A percentile compares a stretch with the other conserved stretches of the same genome.
These are phyloP conservation scores for Monilinia laxa DNA, from an alignment of 2,329 filamentous ascomycete genomes.

Conservation along the genomic window DNA sequence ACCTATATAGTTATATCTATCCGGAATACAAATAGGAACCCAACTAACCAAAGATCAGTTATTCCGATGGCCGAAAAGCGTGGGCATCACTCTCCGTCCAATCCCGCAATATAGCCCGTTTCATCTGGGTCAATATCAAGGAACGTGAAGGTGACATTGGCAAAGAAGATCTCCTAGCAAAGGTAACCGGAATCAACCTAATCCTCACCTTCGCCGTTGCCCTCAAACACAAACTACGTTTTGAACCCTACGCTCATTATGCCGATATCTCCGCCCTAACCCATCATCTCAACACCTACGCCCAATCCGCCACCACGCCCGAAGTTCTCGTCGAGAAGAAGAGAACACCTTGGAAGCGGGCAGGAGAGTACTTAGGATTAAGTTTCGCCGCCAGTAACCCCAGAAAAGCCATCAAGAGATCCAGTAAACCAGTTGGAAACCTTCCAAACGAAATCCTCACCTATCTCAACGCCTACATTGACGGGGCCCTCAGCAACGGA, in stretches of 20 bases:
- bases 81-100: slow-evolving; percentile 63
- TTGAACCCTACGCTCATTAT: slow-evolving; percentile 78
- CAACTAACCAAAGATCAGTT: slow-evolving; percentile 38
- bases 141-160: slow-evolving; percentile 58
- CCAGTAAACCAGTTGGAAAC: slow-evolving; percentile 72
- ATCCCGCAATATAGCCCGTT: slow-evolving; percentile 66
- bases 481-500: slow-evolving; percentile 37
- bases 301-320: slow-evolving; percentile 51
- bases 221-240: slow-evolving; percentile 79
- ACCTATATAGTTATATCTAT: too few relatives aligned
- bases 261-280: slow-evolving; percentile 70
- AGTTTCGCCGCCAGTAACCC: slow-evolving; percentile 78
- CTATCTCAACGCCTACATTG: slow-evolving; percentile 55
- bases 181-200: slow-evolving; percentile 68
- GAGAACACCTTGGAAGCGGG: slow-evolving; percentile 53
- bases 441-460: slow-evolving; percentile 79
- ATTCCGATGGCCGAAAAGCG: slow-evolving; percentile 62
- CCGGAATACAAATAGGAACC: neutral
- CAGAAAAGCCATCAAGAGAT: slow-evolving; percentile 71
- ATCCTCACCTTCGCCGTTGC: slow-evolving; percentile 74
- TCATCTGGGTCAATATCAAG: slow-evolving; percentile 77
- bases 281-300: slow-evolving; percentile 72
- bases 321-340: slow-evolving; percentile 40
- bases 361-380: slow-evolving; percentile 73
- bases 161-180: slow-evolving; percentile 68